Conservation (phyloP, 306 rosid species). For the Sechiopsis laciniata region DNA sequence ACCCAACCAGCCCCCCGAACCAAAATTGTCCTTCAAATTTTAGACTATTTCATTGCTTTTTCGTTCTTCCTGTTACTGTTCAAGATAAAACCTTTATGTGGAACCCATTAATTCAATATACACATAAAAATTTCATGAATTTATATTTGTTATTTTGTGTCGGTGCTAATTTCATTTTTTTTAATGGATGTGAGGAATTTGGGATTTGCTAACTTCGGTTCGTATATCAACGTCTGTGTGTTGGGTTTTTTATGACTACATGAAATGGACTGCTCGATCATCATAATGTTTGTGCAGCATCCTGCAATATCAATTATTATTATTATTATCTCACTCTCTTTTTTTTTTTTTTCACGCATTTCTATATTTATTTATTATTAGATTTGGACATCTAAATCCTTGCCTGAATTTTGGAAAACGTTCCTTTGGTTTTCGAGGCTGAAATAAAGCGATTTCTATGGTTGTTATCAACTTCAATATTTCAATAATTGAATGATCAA, state of each 20-base stretch:
- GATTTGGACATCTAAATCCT: no score
- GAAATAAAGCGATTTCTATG: no score
- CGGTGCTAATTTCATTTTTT: neutral
- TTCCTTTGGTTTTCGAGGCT: no score
- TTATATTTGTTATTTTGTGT: constrained; percentile 2
- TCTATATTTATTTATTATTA: no score
- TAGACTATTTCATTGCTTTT: neutral
- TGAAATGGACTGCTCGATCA: neutral
- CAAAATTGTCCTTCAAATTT: neutral
- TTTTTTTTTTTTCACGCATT: no score
- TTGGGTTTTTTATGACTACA: neutral
- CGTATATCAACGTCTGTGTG: neutral
- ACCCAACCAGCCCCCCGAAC: neutral
- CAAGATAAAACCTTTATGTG: neutral
- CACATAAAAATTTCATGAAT: no score
- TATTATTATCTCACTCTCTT: no score
- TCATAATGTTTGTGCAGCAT: neutral
- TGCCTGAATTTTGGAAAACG: no score
- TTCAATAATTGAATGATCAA: no score
- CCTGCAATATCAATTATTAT: neutral
- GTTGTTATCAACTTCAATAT: no score
- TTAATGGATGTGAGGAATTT: neutral
- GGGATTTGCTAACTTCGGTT: constrained; percentile 9
- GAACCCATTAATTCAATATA: neutral
- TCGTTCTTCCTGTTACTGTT: neutral